A percentile compares a stretch with the other conserved stretches of the same genome.
Evolutionary conservation across 371 early-diverging fungal genomes (phyloP).

Genomic region (Lichtheimia ramosa): DNA sequence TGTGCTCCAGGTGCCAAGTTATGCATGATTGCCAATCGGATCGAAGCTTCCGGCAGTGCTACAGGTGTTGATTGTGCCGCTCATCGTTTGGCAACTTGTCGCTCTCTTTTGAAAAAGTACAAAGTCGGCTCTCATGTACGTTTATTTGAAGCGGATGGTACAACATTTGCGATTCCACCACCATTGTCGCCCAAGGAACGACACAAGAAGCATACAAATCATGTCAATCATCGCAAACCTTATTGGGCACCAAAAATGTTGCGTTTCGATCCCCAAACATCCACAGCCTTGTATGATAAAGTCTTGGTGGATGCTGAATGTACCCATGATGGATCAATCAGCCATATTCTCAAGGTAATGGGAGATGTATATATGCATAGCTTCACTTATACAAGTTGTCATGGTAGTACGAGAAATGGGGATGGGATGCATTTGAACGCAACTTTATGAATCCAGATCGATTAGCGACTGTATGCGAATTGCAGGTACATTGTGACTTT

Average conservation of each 20-base stretch:
- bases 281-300: slow-evolving; percentile 72
- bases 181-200: slow-evolving; percentile 48
- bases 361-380: background rate
- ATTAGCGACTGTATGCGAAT: slow-evolving; percentile 39
- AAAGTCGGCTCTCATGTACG: slow-evolving; percentile 57
- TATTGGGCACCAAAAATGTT: slow-evolving; percentile 81
- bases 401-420: slow-evolving; percentile 64
- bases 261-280: slow-evolving; percentile 55
- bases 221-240: slow-evolving; percentile 54
- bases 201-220: slow-evolving; percentile 9
- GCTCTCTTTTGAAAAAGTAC: slow-evolving; percentile 67
- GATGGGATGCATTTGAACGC: slow-evolving; percentile 69
- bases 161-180: slow-evolving; percentile 72
- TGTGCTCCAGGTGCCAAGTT: slow-evolving; percentile 87
- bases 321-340: slow-evolving; percentile 94
- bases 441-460: slow-evolving; percentile 68
- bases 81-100: slow-evolving; percentile 74
- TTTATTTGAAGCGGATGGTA: slow-evolving; percentile 81
- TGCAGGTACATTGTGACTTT: slow-evolving; percentile 37
- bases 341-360: slow-evolving; percentile 74
- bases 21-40: slow-evolving; percentile 73
- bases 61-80: slow-evolving; percentile 90
- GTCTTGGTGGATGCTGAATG: slow-evolving; percentile 96
- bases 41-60: slow-evolving; percentile 72
- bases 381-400: background rate